Evolutionary conservation across 805 yeast genomes (phyloP).

Genomic region (Ascoidea rubescens): DNA sequence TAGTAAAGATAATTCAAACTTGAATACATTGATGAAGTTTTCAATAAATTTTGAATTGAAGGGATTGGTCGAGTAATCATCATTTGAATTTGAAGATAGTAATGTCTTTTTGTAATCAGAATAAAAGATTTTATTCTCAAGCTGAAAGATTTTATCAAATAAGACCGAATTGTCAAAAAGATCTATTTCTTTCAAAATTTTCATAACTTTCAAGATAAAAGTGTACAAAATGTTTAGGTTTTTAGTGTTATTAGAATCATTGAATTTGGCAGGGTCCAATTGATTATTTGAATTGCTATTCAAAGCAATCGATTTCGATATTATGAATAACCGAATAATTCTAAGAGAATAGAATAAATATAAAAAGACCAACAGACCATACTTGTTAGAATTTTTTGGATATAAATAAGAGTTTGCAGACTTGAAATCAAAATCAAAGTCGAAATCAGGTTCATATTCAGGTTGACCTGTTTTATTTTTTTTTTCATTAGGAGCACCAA

Average conservation of each 20-base stretch:
- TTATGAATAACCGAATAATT: not conserved
- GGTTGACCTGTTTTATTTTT: no score
- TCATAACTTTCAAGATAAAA: no score
- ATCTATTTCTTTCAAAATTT: not conserved
- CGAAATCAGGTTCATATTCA: no score
- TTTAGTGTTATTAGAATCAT: no score
- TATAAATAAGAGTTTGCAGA: not conserved
- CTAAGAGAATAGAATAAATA: not conserved
- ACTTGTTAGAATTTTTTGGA: not conserved
- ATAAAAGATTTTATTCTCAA: not conserved
- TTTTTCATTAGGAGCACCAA: not conserved
- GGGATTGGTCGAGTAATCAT: no score
- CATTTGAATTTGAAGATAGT: no score
- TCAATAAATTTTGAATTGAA: no score
- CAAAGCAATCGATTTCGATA: not conserved
- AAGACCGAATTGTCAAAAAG: not conserved
- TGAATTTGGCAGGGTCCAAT: not conserved
- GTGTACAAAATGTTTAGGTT: not conserved
- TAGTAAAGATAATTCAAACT: not conserved
- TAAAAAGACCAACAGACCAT: not conserved
- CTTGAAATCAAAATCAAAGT: no score
- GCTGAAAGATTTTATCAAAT: not conserved
- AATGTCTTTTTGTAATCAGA: not conserved
- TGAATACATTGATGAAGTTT: not conserved
- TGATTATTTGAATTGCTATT: no score